Evolutionary conservation across 2,329 filamentous ascomycete species (phyloP).

Genomic region (Penicillium sp.): DNA sequence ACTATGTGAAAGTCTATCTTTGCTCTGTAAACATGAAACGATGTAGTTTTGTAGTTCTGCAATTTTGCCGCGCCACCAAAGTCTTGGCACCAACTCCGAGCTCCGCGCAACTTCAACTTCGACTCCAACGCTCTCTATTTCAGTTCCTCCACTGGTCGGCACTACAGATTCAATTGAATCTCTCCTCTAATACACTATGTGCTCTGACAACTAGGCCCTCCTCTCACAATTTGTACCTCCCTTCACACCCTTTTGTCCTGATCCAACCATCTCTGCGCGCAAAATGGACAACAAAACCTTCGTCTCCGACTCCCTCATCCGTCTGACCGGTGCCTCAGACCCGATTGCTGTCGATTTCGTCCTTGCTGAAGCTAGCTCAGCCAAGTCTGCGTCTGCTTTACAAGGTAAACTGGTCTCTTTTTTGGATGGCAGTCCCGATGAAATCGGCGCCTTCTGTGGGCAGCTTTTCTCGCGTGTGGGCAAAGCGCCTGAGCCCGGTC

Average conservation of each 20-base stretch:
- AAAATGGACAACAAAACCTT: slow-evolving; percentile 40
- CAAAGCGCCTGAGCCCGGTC: slow-evolving; percentile 17
- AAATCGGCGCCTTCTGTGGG: slow-evolving; percentile 45
- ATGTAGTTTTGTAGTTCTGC: slow-evolving; percentile 4
- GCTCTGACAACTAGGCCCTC: too few relatives aligned
- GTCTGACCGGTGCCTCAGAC: slow-evolving; percentile 52
- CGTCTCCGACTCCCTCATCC: slow-evolving; percentile 49
- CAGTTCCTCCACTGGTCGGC: too few relatives aligned
- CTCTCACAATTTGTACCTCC: too few relatives aligned
- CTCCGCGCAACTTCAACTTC: slow-evolving; percentile 2
- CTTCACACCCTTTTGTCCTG: slow-evolving; percentile 1
- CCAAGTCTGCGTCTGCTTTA: slow-evolving; percentile 45
- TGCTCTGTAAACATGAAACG: too few relatives aligned
- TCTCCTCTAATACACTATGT: too few relatives aligned
- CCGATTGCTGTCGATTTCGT: slow-evolving; percentile 54
- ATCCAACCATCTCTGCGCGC: slow-evolving; percentile 1
- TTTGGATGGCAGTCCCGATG: slow-evolving; percentile 46
- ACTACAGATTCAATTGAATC: too few relatives aligned
- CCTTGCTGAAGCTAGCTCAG: slow-evolving; percentile 48
- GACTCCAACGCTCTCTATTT: too few relatives aligned
- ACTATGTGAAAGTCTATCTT: too few relatives aligned
- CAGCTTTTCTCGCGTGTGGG: slow-evolving; percentile 40
- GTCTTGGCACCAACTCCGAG: slow-evolving; percentile 13
- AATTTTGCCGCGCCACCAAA: too few relatives aligned
- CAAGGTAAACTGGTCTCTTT: slow-evolving; percentile 49